These are phyloP conservation scores for Limonium bicolor DNA, from an alignment of 148 eudicot species.

Conservation along the genomic window DNA sequence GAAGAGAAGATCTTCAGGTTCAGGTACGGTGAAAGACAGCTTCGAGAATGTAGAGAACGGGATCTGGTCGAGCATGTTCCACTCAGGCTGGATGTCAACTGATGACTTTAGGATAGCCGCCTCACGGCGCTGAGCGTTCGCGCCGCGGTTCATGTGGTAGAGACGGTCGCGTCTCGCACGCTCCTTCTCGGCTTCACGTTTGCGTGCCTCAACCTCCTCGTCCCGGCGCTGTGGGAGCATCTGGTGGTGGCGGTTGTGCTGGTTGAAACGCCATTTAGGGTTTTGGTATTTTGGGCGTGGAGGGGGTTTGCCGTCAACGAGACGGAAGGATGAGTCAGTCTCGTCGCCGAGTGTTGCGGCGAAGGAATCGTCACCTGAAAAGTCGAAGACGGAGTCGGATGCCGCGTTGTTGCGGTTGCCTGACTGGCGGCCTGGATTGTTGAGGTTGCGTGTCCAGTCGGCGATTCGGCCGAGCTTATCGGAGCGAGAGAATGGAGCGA, in stretches of 20 bases:
- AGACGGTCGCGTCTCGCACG: constrained; percentile 62
- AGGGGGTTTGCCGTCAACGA: constrained; percentile 68
- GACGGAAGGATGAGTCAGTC: constrained; percentile 61
- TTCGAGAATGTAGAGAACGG: constrained; percentile 81
- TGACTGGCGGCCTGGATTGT: constrained; percentile 14
- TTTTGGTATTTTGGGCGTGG: constrained; percentile 65
- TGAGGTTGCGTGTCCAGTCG: constrained; percentile 65
- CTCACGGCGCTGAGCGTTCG: constrained; percentile 38
- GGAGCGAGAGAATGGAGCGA: constrained; percentile 78
- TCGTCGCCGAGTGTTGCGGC: constrained; percentile 33
- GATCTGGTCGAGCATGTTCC: constrained; percentile 97
- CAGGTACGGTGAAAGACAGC: constrained; percentile 53
- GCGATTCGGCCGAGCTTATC: constrained; percentile 50
- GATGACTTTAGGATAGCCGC: constrained; percentile 65
- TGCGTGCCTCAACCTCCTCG: constrained; percentile 75
- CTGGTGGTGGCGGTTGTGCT: constrained; percentile 34
- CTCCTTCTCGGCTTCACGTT: constrained; percentile 81
- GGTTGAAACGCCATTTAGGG: constrained; percentile 66
- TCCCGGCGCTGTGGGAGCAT: constrained; percentile 58
- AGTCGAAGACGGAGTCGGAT: constrained; percentile 64
- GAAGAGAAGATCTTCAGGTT: constrained; percentile 65
- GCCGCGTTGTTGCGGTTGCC: constrained; percentile 18
- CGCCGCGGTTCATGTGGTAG: constrained; percentile 54
- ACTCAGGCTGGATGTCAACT: constrained; percentile 91
- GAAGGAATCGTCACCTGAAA: constrained; percentile 80